phyloP scores from a whole-genome alignment of 352 stramenopile species.

The Blastocystis sp. region DNA sequence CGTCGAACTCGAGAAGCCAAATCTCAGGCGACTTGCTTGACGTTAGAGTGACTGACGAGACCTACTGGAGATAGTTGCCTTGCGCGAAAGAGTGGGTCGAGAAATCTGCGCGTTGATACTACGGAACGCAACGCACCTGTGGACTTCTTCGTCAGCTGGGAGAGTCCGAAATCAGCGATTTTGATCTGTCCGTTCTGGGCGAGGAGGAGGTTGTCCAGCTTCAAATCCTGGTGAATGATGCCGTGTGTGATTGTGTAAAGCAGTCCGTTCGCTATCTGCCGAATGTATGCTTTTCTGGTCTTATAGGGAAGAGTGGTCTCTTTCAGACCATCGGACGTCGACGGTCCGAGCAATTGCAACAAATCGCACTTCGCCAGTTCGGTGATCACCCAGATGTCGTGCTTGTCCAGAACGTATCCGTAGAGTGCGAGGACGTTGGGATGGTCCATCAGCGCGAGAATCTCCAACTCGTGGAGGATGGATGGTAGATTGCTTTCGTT shows the following conservation, averaged over 20 bases:
- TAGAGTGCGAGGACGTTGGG: neutral
- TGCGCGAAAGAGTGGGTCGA: no score
- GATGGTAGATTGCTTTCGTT: neutral
- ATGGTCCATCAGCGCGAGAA: neutral
- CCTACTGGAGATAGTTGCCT: slow-evolving; percentile 14
- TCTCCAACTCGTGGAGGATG: neutral
- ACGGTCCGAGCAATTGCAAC: neutral
- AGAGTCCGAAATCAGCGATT: slow-evolving; percentile 22
- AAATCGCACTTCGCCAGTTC: neutral
- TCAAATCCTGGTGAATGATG: slow-evolving; percentile 3
- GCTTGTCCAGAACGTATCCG: slow-evolving; percentile 2
- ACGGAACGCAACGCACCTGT: no score
- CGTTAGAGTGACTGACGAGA: neutral
- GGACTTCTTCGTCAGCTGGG: neutral
- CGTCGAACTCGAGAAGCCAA: neutral
- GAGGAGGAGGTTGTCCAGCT: slow-evolving; percentile 19
- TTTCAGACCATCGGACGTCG: neutral
- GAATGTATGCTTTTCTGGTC: neutral
- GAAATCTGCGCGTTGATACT: no score
- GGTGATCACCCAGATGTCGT: neutral
- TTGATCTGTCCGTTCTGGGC: neutral
- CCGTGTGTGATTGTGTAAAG: neutral
- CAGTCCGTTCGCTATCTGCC: slow-evolving; percentile 4
- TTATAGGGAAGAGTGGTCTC: neutral
- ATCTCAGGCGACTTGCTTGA: neutral